Conservation (phyloP, 1,284 basidiomycete genomes). For the Austroboletus novae-zelandiae region DNA sequence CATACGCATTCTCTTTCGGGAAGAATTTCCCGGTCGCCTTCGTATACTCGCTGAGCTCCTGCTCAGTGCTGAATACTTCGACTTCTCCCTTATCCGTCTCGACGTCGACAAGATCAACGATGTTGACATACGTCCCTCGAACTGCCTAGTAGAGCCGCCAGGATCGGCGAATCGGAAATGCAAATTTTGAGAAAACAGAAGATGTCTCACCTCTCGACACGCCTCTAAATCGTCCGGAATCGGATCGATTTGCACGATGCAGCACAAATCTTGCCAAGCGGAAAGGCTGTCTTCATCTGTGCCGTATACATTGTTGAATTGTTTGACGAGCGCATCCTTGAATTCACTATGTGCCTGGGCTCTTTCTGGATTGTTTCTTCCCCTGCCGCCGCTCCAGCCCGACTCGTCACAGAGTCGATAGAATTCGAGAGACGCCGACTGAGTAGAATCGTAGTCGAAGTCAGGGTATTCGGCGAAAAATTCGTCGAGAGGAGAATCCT, state of each 20-base stretch:
- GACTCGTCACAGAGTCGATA: conserved; percentile 17
- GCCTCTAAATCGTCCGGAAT: conserved; percentile 5
- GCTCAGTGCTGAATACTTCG: conserved; percentile 10
- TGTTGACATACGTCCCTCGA: conserved; percentile 5
- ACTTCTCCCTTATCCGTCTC: conserved; percentile 1
- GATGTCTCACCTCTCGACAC: conserved; percentile 12
- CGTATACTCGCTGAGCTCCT: conserved; percentile 12
- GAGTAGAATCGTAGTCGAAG: conserved; percentile 12
- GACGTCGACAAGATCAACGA: conserved; percentile 21
- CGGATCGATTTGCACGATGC: conserved; percentile 5
- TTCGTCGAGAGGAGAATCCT: not conserved
- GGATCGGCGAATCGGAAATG: not conserved
- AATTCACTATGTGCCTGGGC: conserved; percentile 1
- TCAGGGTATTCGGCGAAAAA: conserved; percentile 10
- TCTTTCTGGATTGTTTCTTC: not conserved
- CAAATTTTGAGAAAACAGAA: too few relatives aligned
- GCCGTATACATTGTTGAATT: conserved; percentile 20
- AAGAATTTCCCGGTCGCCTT: conserved; percentile 12
- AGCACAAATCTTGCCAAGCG: conserved; percentile 13
- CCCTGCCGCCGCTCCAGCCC: conserved; percentile 10
- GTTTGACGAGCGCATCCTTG: conserved; percentile 12
- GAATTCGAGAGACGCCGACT: conserved; percentile 20
- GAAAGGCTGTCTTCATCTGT: conserved; percentile 4
- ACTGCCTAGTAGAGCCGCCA: conserved; percentile 4
- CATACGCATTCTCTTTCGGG: conserved; percentile 18